Conservation (phyloP, 208 protist genomes). For the Leishmania tarentolae region DNA sequence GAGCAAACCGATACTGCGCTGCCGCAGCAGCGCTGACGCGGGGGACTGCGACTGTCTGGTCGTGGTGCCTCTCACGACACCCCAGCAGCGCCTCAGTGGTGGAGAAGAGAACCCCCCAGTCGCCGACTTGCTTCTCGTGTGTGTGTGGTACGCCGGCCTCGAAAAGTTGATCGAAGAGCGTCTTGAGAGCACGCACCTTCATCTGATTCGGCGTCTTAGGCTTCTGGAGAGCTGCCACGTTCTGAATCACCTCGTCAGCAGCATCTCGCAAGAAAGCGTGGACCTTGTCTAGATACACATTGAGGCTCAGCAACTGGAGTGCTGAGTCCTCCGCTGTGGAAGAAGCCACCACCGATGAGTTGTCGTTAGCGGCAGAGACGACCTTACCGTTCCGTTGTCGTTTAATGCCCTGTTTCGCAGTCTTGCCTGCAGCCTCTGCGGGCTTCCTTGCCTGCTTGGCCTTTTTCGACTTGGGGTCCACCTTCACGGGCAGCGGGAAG, state of each 20-base stretch:
- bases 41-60: conserved; percentile 23
- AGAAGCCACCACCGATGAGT: neutral
- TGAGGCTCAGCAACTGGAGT: conserved; percentile 1
- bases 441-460: conserved; percentile 1
- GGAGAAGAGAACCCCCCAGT: conserved; percentile 77
- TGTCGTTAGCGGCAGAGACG: neutral
- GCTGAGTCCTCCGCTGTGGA: neutral
- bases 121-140: conserved; percentile 55
- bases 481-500: conserved; percentile 36
- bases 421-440: conserved; percentile 1
- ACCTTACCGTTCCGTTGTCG: conserved; percentile 33
- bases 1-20: conserved; percentile 75
- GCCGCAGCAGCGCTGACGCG: conserved; percentile 38
- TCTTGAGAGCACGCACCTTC: conserved; percentile 90
- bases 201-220: conserved; percentile 76
- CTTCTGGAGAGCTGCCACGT: conserved; percentile 81
- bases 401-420: conserved; percentile 22
- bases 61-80: conserved; percentile 43
- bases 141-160: conserved; percentile 83
- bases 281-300: conserved; percentile 30
- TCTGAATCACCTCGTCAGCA: conserved; percentile 64
- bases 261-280: conserved; percentile 55
- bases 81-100: conserved; percentile 63
- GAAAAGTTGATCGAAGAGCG: conserved; percentile 71
- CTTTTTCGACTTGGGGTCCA: conserved; percentile 29